Conservation (phyloP, 1,284 basidiomycete species). For the Fomes fomentarius region DNA sequence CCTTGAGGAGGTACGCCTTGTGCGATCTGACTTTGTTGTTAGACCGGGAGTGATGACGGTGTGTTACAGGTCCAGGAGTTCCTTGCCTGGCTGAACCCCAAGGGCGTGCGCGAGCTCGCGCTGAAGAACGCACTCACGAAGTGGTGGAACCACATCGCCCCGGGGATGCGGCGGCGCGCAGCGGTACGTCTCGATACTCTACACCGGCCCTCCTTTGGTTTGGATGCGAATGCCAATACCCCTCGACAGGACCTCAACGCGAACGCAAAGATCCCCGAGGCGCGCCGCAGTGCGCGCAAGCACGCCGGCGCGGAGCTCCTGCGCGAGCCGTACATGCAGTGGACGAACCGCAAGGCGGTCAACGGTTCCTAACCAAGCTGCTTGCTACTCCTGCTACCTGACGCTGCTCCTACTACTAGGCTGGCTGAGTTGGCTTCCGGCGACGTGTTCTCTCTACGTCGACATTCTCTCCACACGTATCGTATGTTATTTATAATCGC, state of each 20-base stretch:
- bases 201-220: too few relatives aligned
- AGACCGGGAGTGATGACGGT: too few relatives aligned
- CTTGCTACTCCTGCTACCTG: neutral
- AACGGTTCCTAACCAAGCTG: constrained; percentile 35
- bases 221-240: too few relatives aligned
- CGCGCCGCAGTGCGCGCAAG: constrained; percentile 77
- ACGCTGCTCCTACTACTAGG: neutral
- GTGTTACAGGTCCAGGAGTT: constrained; percentile 78
- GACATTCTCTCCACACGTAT: too few relatives aligned
- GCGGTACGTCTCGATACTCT: constrained; percentile 52
- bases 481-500: too few relatives aligned
- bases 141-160: constrained; percentile 86
- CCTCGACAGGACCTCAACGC: constrained; percentile 62
- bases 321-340: constrained; percentile 82
- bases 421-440: too few relatives aligned
- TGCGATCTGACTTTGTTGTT: constrained; percentile 2
- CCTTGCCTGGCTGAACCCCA: constrained; percentile 88
- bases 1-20: constrained; percentile 79
- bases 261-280: constrained; percentile 71
- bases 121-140: constrained; percentile 80
- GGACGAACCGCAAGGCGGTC: constrained; percentile 75
- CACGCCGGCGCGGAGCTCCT: constrained; percentile 60
- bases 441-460: too few relatives aligned
- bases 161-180: constrained; percentile 77
- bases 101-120: constrained; percentile 86